Base-by-base conservation (phyloP, 345 rosid species). In the Laguncularia racemosa region DNA sequence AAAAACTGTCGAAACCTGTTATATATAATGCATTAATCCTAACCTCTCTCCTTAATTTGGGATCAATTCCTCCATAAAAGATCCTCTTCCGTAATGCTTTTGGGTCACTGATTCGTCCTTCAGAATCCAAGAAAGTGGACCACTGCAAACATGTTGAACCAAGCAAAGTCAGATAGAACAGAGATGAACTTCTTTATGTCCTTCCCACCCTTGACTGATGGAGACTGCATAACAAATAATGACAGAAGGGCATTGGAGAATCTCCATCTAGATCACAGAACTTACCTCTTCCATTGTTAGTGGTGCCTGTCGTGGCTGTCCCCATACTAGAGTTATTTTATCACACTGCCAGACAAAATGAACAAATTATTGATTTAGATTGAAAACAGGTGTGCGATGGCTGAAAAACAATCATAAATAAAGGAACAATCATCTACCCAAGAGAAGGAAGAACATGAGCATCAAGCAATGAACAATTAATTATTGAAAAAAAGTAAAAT, bases 21-120 rank as follows among this genome's bases (percentile, higher is more conserved):
- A 12, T 2, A 2, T 16, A 47, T 33, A n/a, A 43, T 38, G 52
- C 44, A n/a, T 16, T 23, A 13, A 63, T 52, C 67, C 75, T 67
- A 55, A 93, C 99, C 97, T 88, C 87, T 76, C 60, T 90, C 50
- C 96, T 82, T 64, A 83, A 67, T 56, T 65, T 38, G 68, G 79
- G 92, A 63, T 85, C 97, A 67, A 84, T 77, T 80, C 95, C 97
- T 57, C 99, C 99, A 67, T 87, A 85, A 77, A 90, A 90, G 63
- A 95, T 78, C 79, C 95, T 88, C 68, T 80, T 81, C 66, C 83
- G 77, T 56, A 88, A 76, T 53, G 89, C 87, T 64, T 78, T 67
- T 56, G 95, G 61, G 75, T 88, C 88, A 51, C 73, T 64, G 52
- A 90, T 76, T 55, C 93, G 85, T 58, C 97, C 96, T 76, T 90